phyloP scores from a whole-genome alignment of 2,329 filamentous ascomycete genomes.

The Nemania bipapillata region DNA sequence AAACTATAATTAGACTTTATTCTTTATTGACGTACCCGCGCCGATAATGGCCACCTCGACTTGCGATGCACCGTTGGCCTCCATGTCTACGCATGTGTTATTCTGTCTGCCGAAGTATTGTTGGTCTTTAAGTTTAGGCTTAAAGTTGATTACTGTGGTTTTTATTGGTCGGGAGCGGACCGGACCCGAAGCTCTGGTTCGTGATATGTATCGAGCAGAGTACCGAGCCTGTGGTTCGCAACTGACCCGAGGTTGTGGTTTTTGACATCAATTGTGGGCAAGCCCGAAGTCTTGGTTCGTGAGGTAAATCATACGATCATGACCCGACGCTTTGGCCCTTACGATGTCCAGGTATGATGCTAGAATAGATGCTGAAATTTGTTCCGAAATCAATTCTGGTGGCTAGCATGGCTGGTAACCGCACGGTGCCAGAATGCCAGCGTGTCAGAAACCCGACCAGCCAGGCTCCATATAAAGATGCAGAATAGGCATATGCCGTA shows the following conservation, averaged over 20 bases:
- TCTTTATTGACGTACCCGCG: constrained; percentile 38
- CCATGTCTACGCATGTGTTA: constrained; percentile 20
- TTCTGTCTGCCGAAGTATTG: too few relatives aligned
- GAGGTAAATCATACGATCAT: constrained; percentile 26
- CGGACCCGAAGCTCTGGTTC: constrained; percentile 25
- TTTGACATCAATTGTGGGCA: constrained; percentile 30
- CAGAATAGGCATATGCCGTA: not conserved
- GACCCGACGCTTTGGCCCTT: constrained; percentile 33
- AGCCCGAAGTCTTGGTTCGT: constrained; percentile 24
- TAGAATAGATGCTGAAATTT: not conserved
- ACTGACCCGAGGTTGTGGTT: constrained; percentile 29
- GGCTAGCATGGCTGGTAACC: constrained; percentile 3
- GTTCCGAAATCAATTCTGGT: not conserved
- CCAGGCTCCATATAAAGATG: too few relatives aligned
- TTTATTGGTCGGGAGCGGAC: not conserved
- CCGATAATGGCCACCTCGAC: constrained; percentile 45
- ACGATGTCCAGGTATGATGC: constrained; percentile 4
- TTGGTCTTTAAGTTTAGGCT: too few relatives aligned
- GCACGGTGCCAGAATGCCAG: constrained; percentile 26
- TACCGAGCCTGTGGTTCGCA: constrained; percentile 21
- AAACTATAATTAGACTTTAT: not conserved
- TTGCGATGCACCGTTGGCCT: constrained; percentile 12
- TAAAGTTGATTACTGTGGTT: not conserved
- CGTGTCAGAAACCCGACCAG: not conserved
- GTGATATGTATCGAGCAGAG: constrained; percentile 18